phyloP scores from a whole-genome alignment of 164 flowering plant species.

The Stephania cephalantha region DNA sequence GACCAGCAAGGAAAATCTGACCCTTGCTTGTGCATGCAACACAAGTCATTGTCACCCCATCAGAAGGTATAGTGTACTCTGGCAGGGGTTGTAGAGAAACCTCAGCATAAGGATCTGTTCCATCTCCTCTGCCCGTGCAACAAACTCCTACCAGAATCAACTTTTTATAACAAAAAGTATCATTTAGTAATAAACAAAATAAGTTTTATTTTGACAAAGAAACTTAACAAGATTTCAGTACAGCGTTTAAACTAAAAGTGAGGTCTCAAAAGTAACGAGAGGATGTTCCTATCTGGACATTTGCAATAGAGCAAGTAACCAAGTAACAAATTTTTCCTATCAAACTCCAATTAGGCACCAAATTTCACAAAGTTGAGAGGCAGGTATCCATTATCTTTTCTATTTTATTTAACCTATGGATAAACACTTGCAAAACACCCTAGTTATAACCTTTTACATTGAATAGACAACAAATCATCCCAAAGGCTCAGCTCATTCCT shows the following conservation, averaged over 20 bases:
- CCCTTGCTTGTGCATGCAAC: constrained; percentile 83
- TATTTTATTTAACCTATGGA: too few species aligned
- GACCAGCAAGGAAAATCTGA: constrained; percentile 84
- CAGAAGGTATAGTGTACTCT: constrained; percentile 85
- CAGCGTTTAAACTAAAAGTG: neutral
- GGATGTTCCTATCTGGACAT: neutral
- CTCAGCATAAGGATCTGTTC: constrained; percentile 89
- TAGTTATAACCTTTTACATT: too few species aligned
- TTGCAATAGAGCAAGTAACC: neutral
- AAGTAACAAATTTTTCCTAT: neutral
- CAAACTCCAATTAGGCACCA: too few species aligned
- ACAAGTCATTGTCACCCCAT: constrained; percentile 96
- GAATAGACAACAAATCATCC: too few species aligned
- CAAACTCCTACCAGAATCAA: constrained; percentile 90
- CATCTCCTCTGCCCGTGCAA: constrained; percentile 76
- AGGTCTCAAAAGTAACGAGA: neutral
- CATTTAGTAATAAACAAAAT: constrained; percentile 10
- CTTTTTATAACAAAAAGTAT: constrained; percentile 35
- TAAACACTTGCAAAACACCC: too few species aligned
- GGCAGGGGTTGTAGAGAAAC: constrained; percentile 87
- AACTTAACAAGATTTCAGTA: neutral
- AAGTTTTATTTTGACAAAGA: neutral
- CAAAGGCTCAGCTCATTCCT: too few species aligned
- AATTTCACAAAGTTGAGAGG: too few species aligned
- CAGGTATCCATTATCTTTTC: too few species aligned